Percentiles rank a stretch among this genome's conserved stretches.
phyloP scores from a whole-genome alignment of 768 basidiomycete species.

The Boletus sp. region DNA sequence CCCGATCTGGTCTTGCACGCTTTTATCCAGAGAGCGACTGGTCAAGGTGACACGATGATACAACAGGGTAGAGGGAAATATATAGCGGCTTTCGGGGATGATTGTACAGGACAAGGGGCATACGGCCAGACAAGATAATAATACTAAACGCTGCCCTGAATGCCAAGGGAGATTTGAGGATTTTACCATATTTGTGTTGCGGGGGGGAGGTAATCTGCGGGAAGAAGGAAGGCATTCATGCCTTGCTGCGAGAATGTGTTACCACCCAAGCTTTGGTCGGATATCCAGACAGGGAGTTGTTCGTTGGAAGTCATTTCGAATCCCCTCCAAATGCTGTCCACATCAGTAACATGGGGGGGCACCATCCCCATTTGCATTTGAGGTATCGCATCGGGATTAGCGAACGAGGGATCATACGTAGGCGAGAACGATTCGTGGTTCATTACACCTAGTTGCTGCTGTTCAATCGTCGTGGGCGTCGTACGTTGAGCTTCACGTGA shows the following conservation, averaged over 20 bases:
- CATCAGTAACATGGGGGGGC: constrained; percentile 28
- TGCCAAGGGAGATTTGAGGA: not conserved
- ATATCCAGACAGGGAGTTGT: constrained; percentile 82
- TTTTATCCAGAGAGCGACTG: not conserved
- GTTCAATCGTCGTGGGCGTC: constrained; percentile 46
- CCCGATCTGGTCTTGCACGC: constrained; percentile 3
- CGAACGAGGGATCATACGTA: constrained; percentile 47
- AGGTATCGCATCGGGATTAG: constrained; percentile 31
- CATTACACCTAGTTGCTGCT: constrained; percentile 34
- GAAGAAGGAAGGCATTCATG: constrained; percentile 82
- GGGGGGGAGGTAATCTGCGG: constrained; percentile 67
- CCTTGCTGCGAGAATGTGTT: constrained; percentile 74
- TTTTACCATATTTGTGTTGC: constrained; percentile 73
- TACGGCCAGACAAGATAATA: constrained; percentile 18
- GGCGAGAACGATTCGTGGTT: constrained; percentile 54
- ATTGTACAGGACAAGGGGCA: constrained; percentile 23
- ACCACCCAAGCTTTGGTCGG: constrained; percentile 78
- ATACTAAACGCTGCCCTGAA: constrained; percentile 12
- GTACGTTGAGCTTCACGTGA: constrained; percentile 53
- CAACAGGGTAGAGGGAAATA: constrained; percentile 10
- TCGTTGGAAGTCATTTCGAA: constrained; percentile 70
- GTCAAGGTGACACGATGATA: constrained; percentile 8
- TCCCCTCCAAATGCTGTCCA: constrained; percentile 73
- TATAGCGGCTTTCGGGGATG: constrained; percentile 15
- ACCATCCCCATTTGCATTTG: constrained; percentile 31